Evolutionary conservation across 805 yeast genomes (phyloP).

Genomic region (Wickerhamia fluorescens): DNA sequence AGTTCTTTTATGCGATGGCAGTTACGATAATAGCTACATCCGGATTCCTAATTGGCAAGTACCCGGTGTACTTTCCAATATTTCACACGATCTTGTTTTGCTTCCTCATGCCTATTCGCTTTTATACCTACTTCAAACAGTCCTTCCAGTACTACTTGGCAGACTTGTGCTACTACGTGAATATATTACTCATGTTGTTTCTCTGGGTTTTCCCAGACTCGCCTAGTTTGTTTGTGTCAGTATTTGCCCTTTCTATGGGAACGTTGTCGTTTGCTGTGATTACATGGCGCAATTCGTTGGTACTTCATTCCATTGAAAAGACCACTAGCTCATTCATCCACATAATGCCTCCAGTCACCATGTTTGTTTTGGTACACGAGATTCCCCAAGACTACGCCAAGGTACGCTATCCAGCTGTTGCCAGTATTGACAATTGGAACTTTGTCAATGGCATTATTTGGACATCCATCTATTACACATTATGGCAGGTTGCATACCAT

Average conservation of each 20-base stretch:
- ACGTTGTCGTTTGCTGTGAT: conserved; percentile 89
- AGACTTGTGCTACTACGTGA: conserved; percentile 89
- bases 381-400: conserved; percentile 46
- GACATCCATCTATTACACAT: conserved; percentile 75
- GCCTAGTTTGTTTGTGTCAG: conserved; percentile 64
- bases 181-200: conserved; percentile 56
- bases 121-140: conserved; percentile 72
- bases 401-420: conserved; percentile 75
- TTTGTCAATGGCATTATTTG: conserved; percentile 61
- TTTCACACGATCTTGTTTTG: conserved; percentile 58
- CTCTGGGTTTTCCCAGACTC: conserved; percentile 83
- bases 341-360: conserved; percentile 79
- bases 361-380: conserved; percentile 82
- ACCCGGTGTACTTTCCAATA: conserved; percentile 71
- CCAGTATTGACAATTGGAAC: conserved; percentile 58
- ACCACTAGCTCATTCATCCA: conserved; percentile 90
- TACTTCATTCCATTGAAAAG: conserved; percentile 85
- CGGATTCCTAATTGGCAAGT: conserved; percentile 72
- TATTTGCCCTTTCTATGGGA: conserved; percentile 84
- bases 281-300: conserved; percentile 92
- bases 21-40: conserved; percentile 58
- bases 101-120: conserved; percentile 74
- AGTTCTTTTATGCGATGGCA: conserved; percentile 71
- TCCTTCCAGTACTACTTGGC: conserved; percentile 84
- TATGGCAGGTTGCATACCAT: conserved; percentile 89